Evolutionary conservation across 768 basidiomycete species (phyloP), one percentile per base, ranked within the genome.

Genomic region (Sistotremastrum suecicum): DNA sequence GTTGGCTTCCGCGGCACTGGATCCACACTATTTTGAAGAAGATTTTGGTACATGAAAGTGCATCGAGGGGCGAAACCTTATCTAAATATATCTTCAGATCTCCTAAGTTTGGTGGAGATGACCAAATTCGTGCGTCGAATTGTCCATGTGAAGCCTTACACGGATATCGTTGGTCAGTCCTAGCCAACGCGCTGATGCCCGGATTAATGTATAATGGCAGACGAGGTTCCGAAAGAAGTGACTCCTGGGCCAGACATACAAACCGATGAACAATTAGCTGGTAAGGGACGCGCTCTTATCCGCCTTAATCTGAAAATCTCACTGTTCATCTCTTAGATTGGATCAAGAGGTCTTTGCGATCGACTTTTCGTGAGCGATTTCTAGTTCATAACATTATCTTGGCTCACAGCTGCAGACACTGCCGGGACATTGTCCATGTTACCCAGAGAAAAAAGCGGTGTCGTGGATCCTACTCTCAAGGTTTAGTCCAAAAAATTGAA

Each of bases 391-490:
- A 44, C 9, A 8, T 28, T 7, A 5, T 6, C 4, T 12, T 29
- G 7, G 9, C 4, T 20, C 6, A 7, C 46, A 44, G 33, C 38
- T 3, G 7, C 41, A 74, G 72, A 77, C 50, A 67, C 70, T 8
- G 54, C 66, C 29, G 68, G 70, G 4, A 65, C 72, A 1, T 66
- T 64, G 43, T 72, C 74, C 1, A 76, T 76, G 75, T 62, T 78
- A 37, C 74, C 75, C 4, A 58, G 58, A 9, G 67, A 69, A 30
- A 67, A 69, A 42, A 59, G 61, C 11, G 75, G 75, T 29, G 75
- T 78, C 4, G 75, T 78, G 3, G 67, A 75, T 46, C 56, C 65
- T 12, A 43, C 61, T 10, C 56, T 74, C 4, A 71, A 70, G 60
- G 71, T 67, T 32, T 12, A 50, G 33, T 32, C 6, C 0, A 1